Evolutionary conservation across 1,139 yeast species (phyloP).

Genomic region (Citeromyces hawaiiensis): DNA sequence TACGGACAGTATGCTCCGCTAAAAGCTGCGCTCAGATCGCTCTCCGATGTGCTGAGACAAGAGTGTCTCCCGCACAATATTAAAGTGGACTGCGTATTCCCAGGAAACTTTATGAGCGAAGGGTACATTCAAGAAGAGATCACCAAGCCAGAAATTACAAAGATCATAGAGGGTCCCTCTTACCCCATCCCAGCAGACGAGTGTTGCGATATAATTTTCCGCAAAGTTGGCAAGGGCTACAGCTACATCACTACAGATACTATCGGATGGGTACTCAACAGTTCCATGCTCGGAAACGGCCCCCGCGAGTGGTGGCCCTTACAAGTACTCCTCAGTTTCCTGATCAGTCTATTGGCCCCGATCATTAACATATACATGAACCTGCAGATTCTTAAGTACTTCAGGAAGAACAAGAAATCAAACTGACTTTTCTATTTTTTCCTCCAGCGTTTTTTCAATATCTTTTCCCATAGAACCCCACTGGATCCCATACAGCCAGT

Average conservation of each 20-base stretch:
- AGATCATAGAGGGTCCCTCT: conserved; percentile 75
- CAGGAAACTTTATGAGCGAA: conserved; percentile 85
- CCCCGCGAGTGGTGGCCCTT: conserved; percentile 52
- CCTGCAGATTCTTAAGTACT: conserved; percentile 39
- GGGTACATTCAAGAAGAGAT: conserved; percentile 73
- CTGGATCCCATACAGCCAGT: conserved; percentile 47
- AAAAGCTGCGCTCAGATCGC: conserved; percentile 68
- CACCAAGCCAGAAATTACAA: conserved; percentile 80
- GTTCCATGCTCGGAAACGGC: conserved; percentile 52
- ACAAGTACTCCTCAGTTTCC: conserved; percentile 31
- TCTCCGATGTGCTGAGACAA: conserved; percentile 69
- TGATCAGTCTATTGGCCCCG: conserved; percentile 55
- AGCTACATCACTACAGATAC: conserved; percentile 73
- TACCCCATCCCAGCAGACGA: conserved; percentile 50
- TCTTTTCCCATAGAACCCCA: conserved; percentile 31
- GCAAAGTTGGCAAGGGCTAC: conserved; percentile 47
- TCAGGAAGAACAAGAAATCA: conserved; percentile 13
- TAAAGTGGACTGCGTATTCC: conserved; percentile 50
- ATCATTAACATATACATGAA: conserved; percentile 39
- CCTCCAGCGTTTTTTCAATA: conserved; percentile 20
- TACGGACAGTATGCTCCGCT: conserved; percentile 84
- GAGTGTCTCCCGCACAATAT: conserved; percentile 62
- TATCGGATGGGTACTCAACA: conserved; percentile 72
- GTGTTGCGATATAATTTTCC: conserved; percentile 52
- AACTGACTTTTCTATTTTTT: conserved; percentile 1